Conservation (phyloP, 2,329 filamentous ascomycete species). For the Aspergillus puulaauensis region DNA sequence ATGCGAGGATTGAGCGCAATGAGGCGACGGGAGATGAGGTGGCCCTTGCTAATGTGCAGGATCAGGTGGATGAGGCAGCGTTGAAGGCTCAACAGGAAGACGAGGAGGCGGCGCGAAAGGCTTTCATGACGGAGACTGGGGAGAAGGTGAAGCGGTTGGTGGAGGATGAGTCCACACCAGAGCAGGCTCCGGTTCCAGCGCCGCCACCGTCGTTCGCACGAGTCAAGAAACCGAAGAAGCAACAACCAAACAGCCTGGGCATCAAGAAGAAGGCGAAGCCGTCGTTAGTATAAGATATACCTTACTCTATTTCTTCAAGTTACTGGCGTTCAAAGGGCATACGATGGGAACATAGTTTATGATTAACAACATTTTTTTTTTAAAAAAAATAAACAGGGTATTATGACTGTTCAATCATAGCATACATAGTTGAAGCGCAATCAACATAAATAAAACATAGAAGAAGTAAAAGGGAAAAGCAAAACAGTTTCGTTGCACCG, state of each 20-base stretch:
- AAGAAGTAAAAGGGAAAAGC: slow-evolving; percentile 12
- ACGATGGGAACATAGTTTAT: not conserved
- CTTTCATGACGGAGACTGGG: slow-evolving; percentile 67
- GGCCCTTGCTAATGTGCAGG: slow-evolving; percentile 55
- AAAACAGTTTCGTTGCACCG: slow-evolving; percentile 16
- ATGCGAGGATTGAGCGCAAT: slow-evolving; percentile 80
- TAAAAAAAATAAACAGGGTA: not conserved
- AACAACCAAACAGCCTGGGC: slow-evolving; percentile 70
- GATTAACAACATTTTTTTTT: not conserved
- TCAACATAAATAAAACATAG: slow-evolving; percentile 7
- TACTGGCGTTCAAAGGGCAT: slow-evolving; percentile 12
- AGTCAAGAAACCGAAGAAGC: slow-evolving; percentile 83
- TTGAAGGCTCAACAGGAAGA: slow-evolving; percentile 75
- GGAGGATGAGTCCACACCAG: slow-evolving; percentile 47
- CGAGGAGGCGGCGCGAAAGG: slow-evolving; percentile 73
- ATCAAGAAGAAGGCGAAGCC: slow-evolving; percentile 85
- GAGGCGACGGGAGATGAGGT: slow-evolving; percentile 64
- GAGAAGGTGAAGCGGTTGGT: slow-evolving; percentile 54
- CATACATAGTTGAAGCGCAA: slow-evolving; percentile 9
- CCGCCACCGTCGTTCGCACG: slow-evolving; percentile 67
- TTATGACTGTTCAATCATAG: not conserved
- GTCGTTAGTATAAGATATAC: slow-evolving; percentile 41
- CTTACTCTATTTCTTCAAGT: not conserved
- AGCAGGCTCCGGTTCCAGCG: slow-evolving; percentile 32
- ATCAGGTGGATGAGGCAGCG: slow-evolving; percentile 58